Conservation (phyloP, 768 basidiomycete genomes). For the Tricholoma matsutake region DNA sequence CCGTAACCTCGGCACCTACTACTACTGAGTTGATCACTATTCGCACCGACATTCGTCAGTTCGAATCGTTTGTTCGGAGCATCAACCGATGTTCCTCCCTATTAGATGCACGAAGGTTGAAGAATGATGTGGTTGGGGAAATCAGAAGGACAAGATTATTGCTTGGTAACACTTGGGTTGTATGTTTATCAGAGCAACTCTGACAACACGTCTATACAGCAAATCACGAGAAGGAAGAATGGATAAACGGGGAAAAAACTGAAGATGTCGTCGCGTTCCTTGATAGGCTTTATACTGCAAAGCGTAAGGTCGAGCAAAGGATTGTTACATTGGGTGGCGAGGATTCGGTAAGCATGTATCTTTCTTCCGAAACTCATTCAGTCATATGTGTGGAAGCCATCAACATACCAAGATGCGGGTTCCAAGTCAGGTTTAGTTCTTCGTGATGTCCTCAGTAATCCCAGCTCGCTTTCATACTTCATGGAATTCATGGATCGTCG, state of each 20-base stretch:
- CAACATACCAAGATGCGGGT: constrained; percentile 39
- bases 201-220: constrained; percentile 38
- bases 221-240: constrained; percentile 83
- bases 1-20: constrained; percentile 26
- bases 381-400: constrained; percentile 30
- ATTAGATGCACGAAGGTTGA: constrained; percentile 83
- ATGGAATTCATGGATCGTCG: constrained; percentile 99
- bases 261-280: constrained; percentile 86
- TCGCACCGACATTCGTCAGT: constrained; percentile 76
- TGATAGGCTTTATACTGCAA: constrained; percentile 86
- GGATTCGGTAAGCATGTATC: constrained; percentile 45
- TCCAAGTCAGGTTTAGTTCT: constrained; percentile 54
- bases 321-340: constrained; percentile 76
- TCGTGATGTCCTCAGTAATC: constrained; percentile 81
- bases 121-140: constrained; percentile 92
- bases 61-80: constrained; percentile 87
- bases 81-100: constrained; percentile 80
- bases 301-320: constrained; percentile 80
- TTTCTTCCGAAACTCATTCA: background rate
- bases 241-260: constrained; percentile 83
- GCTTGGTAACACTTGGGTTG: constrained; percentile 49
- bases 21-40: constrained; percentile 76
- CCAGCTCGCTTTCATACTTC: constrained; percentile 89
- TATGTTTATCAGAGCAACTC: background rate
- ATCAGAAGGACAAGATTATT: constrained; percentile 75